Percentiles rank a stretch among this genome's conserved stretches.
Evolutionary conservation across 2,329 filamentous ascomycete genomes (phyloP).

Genomic region (Talaromyces piceae): DNA sequence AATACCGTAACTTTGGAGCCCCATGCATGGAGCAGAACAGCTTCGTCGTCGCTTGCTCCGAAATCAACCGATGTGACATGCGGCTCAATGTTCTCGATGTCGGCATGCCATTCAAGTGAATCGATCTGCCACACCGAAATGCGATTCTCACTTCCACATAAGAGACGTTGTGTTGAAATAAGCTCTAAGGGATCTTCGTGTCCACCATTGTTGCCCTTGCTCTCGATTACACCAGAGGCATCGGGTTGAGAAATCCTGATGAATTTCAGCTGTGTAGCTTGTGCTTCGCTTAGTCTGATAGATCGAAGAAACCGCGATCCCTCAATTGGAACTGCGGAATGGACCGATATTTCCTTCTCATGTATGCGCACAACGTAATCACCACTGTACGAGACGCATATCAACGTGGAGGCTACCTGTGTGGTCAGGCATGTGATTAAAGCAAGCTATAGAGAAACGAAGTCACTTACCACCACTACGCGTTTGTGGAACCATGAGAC

Average conservation of each 20-base stretch:
- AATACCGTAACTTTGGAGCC: slow-evolving; percentile 32
- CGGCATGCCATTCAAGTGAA: slow-evolving; percentile 29
- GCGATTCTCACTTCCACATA: slow-evolving; percentile 27
- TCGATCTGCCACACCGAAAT: slow-evolving; percentile 31
- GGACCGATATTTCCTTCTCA: slow-evolving; percentile 26
- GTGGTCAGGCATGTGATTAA: neutral
- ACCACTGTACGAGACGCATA: slow-evolving; percentile 16
- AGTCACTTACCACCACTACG: slow-evolving; percentile 6
- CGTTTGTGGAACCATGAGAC: slow-evolving; percentile 5
- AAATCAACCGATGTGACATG: slow-evolving; percentile 31
- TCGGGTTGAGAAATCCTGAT: slow-evolving; percentile 23
- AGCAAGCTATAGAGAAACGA: neutral
- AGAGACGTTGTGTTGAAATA: slow-evolving; percentile 22
- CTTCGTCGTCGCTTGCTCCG: slow-evolving; percentile 28
- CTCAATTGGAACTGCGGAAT: slow-evolving; percentile 21
- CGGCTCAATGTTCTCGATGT: slow-evolving; percentile 34
- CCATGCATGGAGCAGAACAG: slow-evolving; percentile 34
- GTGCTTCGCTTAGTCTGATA: slow-evolving; percentile 25
- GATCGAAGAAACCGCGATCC: slow-evolving; percentile 25
- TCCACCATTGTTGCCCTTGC: neutral
- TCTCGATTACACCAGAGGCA: neutral
- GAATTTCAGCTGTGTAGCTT: slow-evolving; percentile 18
- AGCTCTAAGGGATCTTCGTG: slow-evolving; percentile 4
- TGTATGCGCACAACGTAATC: slow-evolving; percentile 11
- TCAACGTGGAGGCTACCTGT: slow-evolving; percentile 2